Evolutionary conservation across 208 protist species (phyloP).

Genomic region (Leishmania turanica): DNA sequence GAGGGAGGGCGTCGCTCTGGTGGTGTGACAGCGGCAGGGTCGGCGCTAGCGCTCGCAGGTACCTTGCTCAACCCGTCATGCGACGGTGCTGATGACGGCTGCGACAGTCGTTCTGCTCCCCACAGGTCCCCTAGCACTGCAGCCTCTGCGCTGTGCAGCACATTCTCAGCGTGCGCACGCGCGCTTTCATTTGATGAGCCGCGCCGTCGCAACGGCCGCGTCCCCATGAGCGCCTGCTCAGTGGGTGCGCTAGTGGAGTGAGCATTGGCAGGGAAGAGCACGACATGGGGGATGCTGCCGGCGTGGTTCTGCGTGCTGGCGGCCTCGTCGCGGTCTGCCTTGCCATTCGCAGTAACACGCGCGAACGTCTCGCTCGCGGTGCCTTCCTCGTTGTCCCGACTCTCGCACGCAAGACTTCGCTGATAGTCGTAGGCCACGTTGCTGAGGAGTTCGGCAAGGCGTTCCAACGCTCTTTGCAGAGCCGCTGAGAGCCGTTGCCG

Average conservation of each 20-base stretch:
- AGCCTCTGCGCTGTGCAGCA: slow-evolving; percentile 20
- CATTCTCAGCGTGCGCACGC: slow-evolving; percentile 7
- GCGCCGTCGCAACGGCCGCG: not conserved
- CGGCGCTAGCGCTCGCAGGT: not conserved
- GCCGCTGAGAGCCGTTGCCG: slow-evolving; percentile 11
- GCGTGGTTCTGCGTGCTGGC: not conserved
- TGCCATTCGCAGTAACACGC: not conserved
- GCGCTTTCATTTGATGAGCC: not conserved
- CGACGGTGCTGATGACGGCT: not conserved
- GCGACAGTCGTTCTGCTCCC: not conserved
- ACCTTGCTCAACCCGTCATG: not conserved
- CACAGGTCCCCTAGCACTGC: slow-evolving; percentile 5
- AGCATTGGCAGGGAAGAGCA: slow-evolving; percentile 15
- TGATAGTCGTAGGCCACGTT: slow-evolving; percentile 27
- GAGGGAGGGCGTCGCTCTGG: slow-evolving; percentile 1
- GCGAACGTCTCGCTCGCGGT: not conserved
- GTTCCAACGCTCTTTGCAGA: slow-evolving; percentile 14
- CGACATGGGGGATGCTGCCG: slow-evolving; percentile 11
- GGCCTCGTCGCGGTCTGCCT: not conserved
- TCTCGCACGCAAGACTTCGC: slow-evolving; percentile 12
- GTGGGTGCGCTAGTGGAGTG: not conserved
- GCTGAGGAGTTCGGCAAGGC: slow-evolving; percentile 22
- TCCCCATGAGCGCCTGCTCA: not conserved
- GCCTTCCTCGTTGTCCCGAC: not conserved
- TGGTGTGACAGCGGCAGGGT: not conserved